Conservation (phyloP, 768 basidiomycete species). For the Mycena latifolia region DNA sequence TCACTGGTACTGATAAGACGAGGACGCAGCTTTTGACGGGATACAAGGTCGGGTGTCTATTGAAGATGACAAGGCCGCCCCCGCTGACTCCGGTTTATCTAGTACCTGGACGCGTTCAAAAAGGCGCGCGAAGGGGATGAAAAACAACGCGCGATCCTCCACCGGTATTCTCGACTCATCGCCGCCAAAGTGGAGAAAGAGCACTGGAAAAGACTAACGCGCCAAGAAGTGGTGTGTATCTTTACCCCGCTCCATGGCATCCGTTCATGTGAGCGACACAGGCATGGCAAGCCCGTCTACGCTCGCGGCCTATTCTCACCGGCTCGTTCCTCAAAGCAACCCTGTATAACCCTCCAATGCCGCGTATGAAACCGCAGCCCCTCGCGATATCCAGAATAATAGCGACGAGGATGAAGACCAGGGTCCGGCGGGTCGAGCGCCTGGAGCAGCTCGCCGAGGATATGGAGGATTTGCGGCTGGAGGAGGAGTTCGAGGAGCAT, state of each 20-base stretch:
- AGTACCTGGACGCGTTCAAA: conserved; percentile 74
- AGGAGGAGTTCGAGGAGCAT: conserved; percentile 39
- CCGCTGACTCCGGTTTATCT: conserved; percentile 4
- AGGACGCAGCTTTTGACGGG: conserved; percentile 60
- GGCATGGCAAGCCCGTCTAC: conserved; percentile 69
- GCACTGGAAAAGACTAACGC: conserved; percentile 58
- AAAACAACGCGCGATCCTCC: conserved; percentile 58
- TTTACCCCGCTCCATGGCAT: neutral
- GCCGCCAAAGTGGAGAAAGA: conserved; percentile 61
- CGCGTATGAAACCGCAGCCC: conserved; percentile 86
- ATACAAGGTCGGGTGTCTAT: conserved; percentile 65
- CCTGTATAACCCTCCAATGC: conserved; percentile 76
- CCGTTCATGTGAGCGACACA: conserved; percentile 39
- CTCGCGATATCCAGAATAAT: conserved; percentile 79
- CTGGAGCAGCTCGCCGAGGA: conserved; percentile 46
- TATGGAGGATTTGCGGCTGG: conserved; percentile 47
- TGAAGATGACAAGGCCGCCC: neutral
- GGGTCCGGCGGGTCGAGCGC: conserved; percentile 57
- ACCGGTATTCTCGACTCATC: conserved; percentile 72
- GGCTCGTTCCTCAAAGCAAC: conserved; percentile 78
- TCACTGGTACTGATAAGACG: conserved; percentile 67
- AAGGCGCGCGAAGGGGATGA: conserved; percentile 67
- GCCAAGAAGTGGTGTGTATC: conserved; percentile 64
- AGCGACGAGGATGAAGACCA: conserved; percentile 50
- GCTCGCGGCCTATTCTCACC: conserved; percentile 76